phyloP scores from a whole-genome alignment of 768 basidiomycete genomes.

The Tylopilus felleus region DNA sequence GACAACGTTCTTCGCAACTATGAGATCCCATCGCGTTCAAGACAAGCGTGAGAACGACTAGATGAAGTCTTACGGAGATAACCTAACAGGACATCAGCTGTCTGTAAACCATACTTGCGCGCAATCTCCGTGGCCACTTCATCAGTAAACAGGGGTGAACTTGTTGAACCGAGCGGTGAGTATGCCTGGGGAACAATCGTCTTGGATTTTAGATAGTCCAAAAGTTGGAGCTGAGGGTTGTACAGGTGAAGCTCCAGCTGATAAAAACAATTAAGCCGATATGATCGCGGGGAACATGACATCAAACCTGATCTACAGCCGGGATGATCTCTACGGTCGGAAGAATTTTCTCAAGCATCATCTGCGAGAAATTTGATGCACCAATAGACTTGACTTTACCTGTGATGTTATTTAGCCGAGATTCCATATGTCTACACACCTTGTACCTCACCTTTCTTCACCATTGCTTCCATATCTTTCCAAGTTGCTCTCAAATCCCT shows the following conservation, averaged over 20 bases:
- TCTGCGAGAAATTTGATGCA: conserved; percentile 72
- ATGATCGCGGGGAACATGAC: background rate
- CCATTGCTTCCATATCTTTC: conserved; percentile 76
- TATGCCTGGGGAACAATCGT: conserved; percentile 74
- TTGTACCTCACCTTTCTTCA: conserved; percentile 50
- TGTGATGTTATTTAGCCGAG: conserved; percentile 22
- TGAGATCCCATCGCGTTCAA: conserved; percentile 3
- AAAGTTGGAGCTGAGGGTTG: conserved; percentile 69
- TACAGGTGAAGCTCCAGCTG: conserved; percentile 74
- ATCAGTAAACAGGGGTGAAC: conserved; percentile 64
- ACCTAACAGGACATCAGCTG: conserved; percentile 58
- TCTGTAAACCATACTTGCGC: conserved; percentile 48
- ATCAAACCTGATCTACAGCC: conserved; percentile 65
- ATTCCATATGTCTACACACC: conserved; percentile 3
- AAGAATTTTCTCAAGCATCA: conserved; percentile 66
- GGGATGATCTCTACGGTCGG: conserved; percentile 65
- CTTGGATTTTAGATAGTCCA: conserved; percentile 60
- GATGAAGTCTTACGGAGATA: conserved; percentile 48
- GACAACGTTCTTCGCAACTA: conserved; percentile 62
- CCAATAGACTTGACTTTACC: conserved; percentile 68
- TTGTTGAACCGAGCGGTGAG: conserved; percentile 72
- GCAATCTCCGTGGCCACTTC: conserved; percentile 59
- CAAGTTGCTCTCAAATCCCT: conserved; percentile 75
- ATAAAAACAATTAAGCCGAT: background rate
- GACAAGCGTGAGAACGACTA: conserved; percentile 2